phyloP scores from a whole-genome alignment of 2,329 filamentous ascomycete genomes.

The Fonsecaea multimorphosa region DNA sequence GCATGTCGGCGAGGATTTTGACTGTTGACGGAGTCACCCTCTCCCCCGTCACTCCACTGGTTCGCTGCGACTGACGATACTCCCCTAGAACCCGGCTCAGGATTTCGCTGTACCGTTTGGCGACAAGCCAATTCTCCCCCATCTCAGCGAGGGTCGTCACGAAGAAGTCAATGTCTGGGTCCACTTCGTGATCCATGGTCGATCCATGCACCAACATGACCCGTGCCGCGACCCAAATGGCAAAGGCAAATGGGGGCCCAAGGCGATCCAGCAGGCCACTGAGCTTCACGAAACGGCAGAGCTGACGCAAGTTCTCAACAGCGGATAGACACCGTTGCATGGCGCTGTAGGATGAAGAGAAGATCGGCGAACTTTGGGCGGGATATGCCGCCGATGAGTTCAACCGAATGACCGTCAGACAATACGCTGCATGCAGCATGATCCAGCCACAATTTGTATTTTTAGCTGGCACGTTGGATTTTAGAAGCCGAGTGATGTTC shows the following conservation, averaged over 20 bases:
- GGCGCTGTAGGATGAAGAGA: constrained; percentile 85
- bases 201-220: constrained; percentile 87
- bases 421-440: constrained; percentile 88
- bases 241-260: constrained; percentile 89
- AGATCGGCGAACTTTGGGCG: constrained; percentile 84
- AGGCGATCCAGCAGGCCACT: constrained; percentile 78
- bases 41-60: constrained; percentile 65
- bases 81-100: constrained; percentile 85
- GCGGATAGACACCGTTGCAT: constrained; percentile 81
- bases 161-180: constrained; percentile 78
- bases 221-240: constrained; percentile 87
- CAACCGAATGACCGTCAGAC: constrained; percentile 86
- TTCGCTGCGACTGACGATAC: constrained; percentile 76
- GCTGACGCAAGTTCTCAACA: constrained; percentile 78
- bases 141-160: constrained; percentile 81
- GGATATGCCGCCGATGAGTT: constrained; percentile 94
- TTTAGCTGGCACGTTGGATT: constrained; percentile 67
- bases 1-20: constrained; percentile 88
- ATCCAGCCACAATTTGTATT: constrained; percentile 81
- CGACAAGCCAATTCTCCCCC: constrained; percentile 84
- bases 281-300: constrained; percentile 78
- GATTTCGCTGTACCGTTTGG: constrained; percentile 78
- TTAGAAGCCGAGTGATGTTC: constrained; percentile 80
- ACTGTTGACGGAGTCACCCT: constrained; percentile 81
- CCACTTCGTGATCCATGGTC: constrained; percentile 82